Percentiles rank a stretch among this genome's conserved stretches.
These are phyloP conservation scores for Poteriospumella lacustris DNA, from an alignment of 108 stramenopile species.

Conservation along the genomic window DNA sequence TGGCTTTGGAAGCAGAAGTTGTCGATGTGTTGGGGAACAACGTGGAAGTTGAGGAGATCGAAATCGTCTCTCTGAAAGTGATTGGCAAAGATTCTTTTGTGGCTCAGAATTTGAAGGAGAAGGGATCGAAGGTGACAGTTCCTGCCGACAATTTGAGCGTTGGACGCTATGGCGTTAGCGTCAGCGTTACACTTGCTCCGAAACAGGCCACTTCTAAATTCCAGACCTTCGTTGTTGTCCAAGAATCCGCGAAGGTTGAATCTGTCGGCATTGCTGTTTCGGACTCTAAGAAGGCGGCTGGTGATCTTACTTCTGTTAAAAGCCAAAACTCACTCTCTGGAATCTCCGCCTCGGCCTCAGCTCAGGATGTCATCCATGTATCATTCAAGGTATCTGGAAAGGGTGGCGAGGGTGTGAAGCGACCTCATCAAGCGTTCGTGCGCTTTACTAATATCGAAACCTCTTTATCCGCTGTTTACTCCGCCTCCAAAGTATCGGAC, in stretches of 20 bases:
- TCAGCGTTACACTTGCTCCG: not conserved
- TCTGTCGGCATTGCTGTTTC: not conserved
- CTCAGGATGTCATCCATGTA: not conserved
- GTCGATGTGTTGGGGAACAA: not conserved
- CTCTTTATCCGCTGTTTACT: not conserved
- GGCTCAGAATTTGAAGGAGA: not conserved
- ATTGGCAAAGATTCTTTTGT: not conserved
- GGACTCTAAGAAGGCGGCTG: not conserved
- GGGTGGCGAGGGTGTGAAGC: not conserved
- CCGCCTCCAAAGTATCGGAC: not conserved
- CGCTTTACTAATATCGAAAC: not conserved
- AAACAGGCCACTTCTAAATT: not conserved
- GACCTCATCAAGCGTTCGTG: not conserved
- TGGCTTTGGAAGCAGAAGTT: not conserved
- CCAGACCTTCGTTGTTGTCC: not conserved
- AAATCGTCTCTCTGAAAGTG: not conserved
- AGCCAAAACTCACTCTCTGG: not conserved
- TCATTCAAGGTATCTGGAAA: not conserved
- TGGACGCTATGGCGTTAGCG: not conserved
- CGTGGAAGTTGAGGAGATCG: not conserved
- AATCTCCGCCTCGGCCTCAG: not conserved
- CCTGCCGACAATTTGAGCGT: not conserved
- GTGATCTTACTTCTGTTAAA: slow-evolving; percentile 1
- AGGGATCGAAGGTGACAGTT: not conserved
- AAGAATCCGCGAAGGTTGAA: not conserved